phyloP scores from a whole-genome alignment of 768 basidiomycete genomes.

The Amanita inopinata region DNA sequence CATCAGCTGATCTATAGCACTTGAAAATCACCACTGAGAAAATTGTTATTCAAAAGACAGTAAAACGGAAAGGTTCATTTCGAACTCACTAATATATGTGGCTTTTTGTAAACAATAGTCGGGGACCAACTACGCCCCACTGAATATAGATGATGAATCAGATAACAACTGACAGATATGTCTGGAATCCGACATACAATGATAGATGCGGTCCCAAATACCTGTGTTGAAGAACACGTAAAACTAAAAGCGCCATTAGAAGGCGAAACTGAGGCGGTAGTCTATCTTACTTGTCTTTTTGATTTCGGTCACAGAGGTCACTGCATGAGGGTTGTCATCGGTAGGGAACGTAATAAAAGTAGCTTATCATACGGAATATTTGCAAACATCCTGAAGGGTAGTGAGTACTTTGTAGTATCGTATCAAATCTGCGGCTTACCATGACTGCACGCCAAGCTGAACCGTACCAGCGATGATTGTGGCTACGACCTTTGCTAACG shows the following conservation, averaged over 20 bases:
- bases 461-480: slow-evolving; percentile 53
- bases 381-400: too few species aligned
- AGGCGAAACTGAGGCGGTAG: neutral
- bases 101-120: slow-evolving; percentile 41
- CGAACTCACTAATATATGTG: slow-evolving; percentile 48
- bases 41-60: too few species aligned
- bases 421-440: slow-evolving; percentile 41
- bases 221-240: slow-evolving; percentile 41
- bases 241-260: slow-evolving; percentile 27
- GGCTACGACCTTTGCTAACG: slow-evolving; percentile 45
- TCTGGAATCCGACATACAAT: slow-evolving; percentile 51
- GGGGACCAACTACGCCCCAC: slow-evolving; percentile 67
- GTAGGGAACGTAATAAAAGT: neutral
- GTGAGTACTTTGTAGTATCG: too few species aligned
- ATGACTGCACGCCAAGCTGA: slow-evolving; percentile 57
- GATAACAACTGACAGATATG: neutral
- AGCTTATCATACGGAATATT: slow-evolving; percentile 38
- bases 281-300: slow-evolving; percentile 29
- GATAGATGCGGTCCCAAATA: slow-evolving; percentile 43
- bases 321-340: slow-evolving; percentile 16
- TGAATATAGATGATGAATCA: slow-evolving; percentile 14
- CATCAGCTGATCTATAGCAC: too few species aligned
- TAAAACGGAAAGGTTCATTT: slow-evolving; percentile 12
- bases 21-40: too few species aligned
- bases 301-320: slow-evolving; percentile 34